These are phyloP conservation scores for Jamesozyma hellenica DNA, from an alignment of 805 yeast genomes.

Conservation along the genomic window DNA sequence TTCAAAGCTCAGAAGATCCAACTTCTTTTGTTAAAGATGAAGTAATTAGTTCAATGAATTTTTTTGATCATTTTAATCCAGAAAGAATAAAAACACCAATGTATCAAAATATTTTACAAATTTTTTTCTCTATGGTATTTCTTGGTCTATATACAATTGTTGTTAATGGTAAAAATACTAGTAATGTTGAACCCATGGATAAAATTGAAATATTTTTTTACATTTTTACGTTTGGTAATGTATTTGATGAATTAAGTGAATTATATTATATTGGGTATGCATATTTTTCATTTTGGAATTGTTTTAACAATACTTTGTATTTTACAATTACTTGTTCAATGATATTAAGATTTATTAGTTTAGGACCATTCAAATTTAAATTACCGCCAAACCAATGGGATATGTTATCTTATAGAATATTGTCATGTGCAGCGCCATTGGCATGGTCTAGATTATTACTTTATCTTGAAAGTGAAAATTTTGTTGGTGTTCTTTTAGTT, in stretches of 20 bases:
- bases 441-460: constrained; percentile 75
- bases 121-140: constrained; percentile 54
- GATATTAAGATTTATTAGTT: constrained; percentile 38
- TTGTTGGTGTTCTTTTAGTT: constrained; percentile 83
- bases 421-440: constrained; percentile 76
- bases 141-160: constrained; percentile 50
- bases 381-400: constrained; percentile 33
- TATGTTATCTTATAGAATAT: constrained; percentile 52
- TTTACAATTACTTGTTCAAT: constrained; percentile 43
- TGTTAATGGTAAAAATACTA: constrained; percentile 45
- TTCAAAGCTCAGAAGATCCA: constrained; percentile 63
- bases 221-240: constrained; percentile 54
- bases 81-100: constrained; percentile 76
- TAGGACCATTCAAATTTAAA: constrained; percentile 19
- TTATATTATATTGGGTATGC: constrained; percentile 65
- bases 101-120: constrained; percentile 69
- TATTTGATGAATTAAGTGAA: constrained; percentile 59
- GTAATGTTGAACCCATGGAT: constrained; percentile 30
- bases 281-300: constrained; percentile 70
- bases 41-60: constrained; percentile 44
- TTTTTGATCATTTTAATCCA: constrained; percentile 63
- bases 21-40: constrained; percentile 56
- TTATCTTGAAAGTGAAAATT: constrained; percentile 66
- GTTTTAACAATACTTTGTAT: constrained; percentile 65
- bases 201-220: constrained; percentile 48